Base-by-base conservation (phyloP, 2,329 filamentous ascomycete species). In the Sporothrix brasiliensis region DNA sequence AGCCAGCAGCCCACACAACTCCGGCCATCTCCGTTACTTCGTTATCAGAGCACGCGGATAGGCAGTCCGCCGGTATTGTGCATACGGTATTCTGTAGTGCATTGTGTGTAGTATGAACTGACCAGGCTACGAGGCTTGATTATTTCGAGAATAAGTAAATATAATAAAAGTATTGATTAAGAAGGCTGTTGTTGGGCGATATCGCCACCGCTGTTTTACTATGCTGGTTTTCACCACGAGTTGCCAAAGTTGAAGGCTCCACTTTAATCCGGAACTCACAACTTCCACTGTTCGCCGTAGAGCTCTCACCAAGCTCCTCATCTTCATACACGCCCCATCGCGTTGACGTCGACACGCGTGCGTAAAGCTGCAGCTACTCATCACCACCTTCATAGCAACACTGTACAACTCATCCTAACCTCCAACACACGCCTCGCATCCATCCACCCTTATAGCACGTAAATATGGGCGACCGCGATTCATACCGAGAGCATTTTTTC, bases 401-500 rank as follows among this genome's bases (percentile, higher is more conserved):
- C 1, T 16, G 9, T n/a, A 11, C 24, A 14, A 2, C 44, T n/a
- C 24, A 13, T n/a, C 21, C 39, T 16, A 34, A n/a, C 58, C 11
- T 16, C 19, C 4, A 6, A 24, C 11, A 27, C 39, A 39, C 11
- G n/a, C 58, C n/a, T 4, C n/a, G 7, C 34, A 11, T 19, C 34
- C 14, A 10, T 14, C 24, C 24, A 24, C 24, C 24, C 24, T 24
- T 24, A 24, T 24, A 24, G 24, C 24, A 24, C 24, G 24, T 24
- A 24, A 65, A 4, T 19, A 73, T 73, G 73, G 71, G 56, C 6
- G 71, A 69, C 53, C 68, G 68, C 9, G 70, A 53, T 1, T 69
- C 73, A 2, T 69, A 68, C 49, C 47, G 60, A 1, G 71, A 56
- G 50, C 73, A 74, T 9, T 74, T 74, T 21, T 74, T 73, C 24